Base-by-base conservation (phyloP, 2,329 filamentous ascomycete genomes). In the Ustulina deusta region DNA sequence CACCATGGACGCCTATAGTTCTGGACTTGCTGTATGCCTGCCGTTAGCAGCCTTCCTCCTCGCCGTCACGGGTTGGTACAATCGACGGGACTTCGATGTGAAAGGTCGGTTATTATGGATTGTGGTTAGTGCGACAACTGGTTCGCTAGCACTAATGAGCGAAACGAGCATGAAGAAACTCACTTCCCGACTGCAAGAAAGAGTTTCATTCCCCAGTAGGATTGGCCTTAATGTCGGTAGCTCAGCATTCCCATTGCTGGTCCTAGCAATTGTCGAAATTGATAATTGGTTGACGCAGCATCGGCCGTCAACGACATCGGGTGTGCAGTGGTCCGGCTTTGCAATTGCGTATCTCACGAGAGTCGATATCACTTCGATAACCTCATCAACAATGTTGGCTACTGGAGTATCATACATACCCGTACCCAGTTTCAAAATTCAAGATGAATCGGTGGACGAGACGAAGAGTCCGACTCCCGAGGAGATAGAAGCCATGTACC, bases 81-180 rank as follows among this genome's bases (percentile, higher is more conserved):
- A 70, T 25, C 65, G 70, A 52, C 59, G 68, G 11, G 70, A 72
- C 59, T 72, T 72, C 29, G 34, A 67, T 25, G 38, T 69, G 34
- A 44, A 48, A 42, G 70, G 65, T 10, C 68, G 65, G 27, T 44
- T 65, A 32, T 22, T 46, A 29, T 58, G 55, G 60, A 55, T 69
- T 32, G 17, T 70, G 29, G 40, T 72, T 34, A 72, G 63, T 42
- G 27, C 36, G 11, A 49, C 69, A 36, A 22, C 61, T 6, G 68
- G 70, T 42, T 42, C 61, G 25, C 32, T 72, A 10, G 66, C 70
- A 11, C 49, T 72, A 27, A 11, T 56, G 34, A 72, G 62, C 46
- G 66, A 70, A 10, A 42, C 57, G n/a, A 70, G 52, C 11, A 46
- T 70, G 27, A 72, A 51, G 22, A 70, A 62, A 40, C 46, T 70